phyloP scores from a whole-genome alignment of 495 filamentous ascomycete species.

The Geopyxis carbonaria region DNA sequence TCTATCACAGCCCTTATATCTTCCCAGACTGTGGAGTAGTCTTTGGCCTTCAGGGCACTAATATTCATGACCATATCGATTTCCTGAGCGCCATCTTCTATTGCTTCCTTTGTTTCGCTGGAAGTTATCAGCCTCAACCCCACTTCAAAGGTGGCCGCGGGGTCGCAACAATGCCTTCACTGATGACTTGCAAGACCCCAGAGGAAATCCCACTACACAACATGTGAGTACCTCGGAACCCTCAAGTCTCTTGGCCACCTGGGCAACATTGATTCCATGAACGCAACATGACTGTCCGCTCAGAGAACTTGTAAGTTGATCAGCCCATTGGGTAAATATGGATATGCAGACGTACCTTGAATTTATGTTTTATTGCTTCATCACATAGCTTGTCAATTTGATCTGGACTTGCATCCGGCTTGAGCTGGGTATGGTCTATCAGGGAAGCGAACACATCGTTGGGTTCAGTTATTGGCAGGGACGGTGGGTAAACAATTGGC shows the following conservation, averaged over 20 bases:
- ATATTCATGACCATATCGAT: conserved; percentile 55
- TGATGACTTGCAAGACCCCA: conserved; percentile 38
- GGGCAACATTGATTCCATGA: conserved; percentile 30
- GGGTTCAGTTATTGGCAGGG: conserved; percentile 12
- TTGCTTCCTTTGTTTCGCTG: conserved; percentile 39
- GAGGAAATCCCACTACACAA: conserved; percentile 51
- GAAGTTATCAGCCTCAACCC: no score
- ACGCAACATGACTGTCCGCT: conserved; percentile 24
- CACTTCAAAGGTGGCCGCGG: no score
- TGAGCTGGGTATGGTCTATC: conserved; percentile 53
- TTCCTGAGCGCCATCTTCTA: conserved; percentile 41
- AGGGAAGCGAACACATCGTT: conserved; percentile 21
- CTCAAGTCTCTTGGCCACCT: conserved; percentile 36
- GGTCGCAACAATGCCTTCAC: conserved; percentile 38
- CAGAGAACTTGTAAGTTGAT: neutral
- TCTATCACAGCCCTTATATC: conserved; percentile 40
- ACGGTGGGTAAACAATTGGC: no score
- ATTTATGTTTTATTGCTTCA: conserved; percentile 41
- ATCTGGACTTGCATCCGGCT: conserved; percentile 33
- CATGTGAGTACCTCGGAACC: conserved; percentile 37
- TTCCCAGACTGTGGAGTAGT: conserved; percentile 37
- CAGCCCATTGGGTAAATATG: neutral
- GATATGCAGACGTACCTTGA: conserved; percentile 32
- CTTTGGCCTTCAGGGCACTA: conserved; percentile 32
- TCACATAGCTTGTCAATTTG: conserved; percentile 46